Conservation (phyloP, 2,329 filamentous ascomycete species). For the Penicillium sp. region DNA sequence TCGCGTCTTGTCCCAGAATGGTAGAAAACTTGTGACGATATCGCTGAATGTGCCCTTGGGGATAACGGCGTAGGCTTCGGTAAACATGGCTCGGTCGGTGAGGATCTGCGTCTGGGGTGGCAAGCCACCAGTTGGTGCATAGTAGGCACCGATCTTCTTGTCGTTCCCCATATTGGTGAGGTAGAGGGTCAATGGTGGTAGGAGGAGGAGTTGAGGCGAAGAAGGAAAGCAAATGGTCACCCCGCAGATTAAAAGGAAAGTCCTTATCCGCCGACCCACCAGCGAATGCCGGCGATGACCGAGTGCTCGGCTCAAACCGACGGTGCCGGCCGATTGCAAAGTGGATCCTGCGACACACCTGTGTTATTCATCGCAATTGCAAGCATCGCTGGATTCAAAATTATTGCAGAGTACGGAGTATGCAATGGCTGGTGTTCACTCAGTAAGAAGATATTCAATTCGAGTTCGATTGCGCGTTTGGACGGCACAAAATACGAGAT, state of each 20-base stretch:
- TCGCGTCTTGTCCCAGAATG: conserved; percentile 28
- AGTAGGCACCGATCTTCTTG: conserved; percentile 37
- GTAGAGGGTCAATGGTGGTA: background rate
- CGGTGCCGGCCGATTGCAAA: background rate
- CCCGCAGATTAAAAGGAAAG: background rate
- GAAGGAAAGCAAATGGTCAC: background rate
- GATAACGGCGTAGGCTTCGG: conserved; percentile 26
- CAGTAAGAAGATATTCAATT: no score
- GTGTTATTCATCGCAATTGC: background rate
- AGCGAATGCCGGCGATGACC: background rate
- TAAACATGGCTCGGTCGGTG: conserved; percentile 30
- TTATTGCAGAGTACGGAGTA: no score
- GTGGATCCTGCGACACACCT: background rate
- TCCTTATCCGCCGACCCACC: background rate
- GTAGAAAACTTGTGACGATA: conserved; percentile 28
- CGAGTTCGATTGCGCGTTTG: no score
- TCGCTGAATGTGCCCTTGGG: conserved; percentile 26
- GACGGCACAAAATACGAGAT: background rate
- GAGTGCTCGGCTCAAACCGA: background rate
- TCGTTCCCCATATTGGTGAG: conserved; percentile 24
- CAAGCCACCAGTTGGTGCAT: conserved; percentile 26
- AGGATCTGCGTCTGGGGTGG: conserved; percentile 26
- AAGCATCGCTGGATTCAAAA: no score
- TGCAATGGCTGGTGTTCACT: no score
- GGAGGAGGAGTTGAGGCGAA: background rate